A percentile compares a stretch with the other conserved stretches of the same genome.
These are phyloP conservation scores for Monosporascus ibericus DNA, from an alignment of 2,329 filamentous ascomycete species.

Conservation along the genomic window DNA sequence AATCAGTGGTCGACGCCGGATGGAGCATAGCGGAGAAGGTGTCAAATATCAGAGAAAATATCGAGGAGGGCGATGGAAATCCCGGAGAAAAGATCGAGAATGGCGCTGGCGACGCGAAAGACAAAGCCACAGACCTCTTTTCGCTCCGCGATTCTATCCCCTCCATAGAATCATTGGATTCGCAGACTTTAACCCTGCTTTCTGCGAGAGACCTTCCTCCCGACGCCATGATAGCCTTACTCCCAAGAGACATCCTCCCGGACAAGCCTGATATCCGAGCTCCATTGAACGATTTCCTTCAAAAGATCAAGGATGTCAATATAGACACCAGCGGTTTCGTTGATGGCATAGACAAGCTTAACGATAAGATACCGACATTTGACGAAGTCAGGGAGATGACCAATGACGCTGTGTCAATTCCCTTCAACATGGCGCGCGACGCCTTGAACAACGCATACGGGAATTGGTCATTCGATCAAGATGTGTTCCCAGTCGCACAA, in stretches of 20 bases:
- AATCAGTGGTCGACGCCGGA: slow-evolving; percentile 45
- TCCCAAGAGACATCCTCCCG: slow-evolving; percentile 9
- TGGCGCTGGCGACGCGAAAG: slow-evolving; percentile 8
- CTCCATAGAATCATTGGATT: not conserved
- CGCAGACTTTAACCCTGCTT: not conserved
- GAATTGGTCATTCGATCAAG: slow-evolving; percentile 70
- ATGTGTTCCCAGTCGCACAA: slow-evolving; percentile 72
- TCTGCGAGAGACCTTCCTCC: not conserved
- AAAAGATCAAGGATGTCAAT: slow-evolving; percentile 62
- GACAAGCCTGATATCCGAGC: slow-evolving; percentile 35
- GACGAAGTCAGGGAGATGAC: slow-evolving; percentile 78
- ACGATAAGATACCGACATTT: slow-evolving; percentile 76
- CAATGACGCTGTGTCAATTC: slow-evolving; percentile 64
- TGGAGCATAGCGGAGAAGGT: slow-evolving; percentile 50
- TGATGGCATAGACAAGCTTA: slow-evolving; percentile 63
- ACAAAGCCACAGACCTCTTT: slow-evolving; percentile 45
- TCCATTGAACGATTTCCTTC: slow-evolving; percentile 59
- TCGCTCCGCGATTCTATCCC: slow-evolving; percentile 6
- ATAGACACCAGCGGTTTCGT: slow-evolving; percentile 63
- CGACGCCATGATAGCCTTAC: not conserved
- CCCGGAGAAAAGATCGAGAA: slow-evolving; percentile 6
- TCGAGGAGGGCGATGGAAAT: slow-evolving; percentile 12
- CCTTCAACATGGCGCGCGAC: slow-evolving; percentile 74
- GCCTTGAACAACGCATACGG: slow-evolving; percentile 66
- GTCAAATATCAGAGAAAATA: slow-evolving; percentile 37